Evolutionary conservation across 805 yeast species (phyloP).

Genomic region (Cyberlindnera maclurae): DNA sequence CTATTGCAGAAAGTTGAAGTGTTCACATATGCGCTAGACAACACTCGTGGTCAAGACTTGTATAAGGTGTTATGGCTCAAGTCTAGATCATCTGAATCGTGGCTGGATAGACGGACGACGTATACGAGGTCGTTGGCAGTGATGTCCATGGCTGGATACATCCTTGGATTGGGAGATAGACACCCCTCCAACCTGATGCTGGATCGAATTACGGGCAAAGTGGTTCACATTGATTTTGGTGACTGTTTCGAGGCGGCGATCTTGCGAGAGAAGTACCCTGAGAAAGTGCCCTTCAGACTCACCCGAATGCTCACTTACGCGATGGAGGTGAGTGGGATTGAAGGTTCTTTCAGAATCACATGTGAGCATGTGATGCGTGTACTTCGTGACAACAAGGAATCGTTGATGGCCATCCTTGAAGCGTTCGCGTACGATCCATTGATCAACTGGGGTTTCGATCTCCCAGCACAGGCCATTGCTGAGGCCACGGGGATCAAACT

Average conservation of each 20-base stretch:
- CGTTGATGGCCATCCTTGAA: slow-evolving; percentile 94
- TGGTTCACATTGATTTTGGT: slow-evolving; percentile 95
- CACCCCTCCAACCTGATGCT: slow-evolving; percentile 97
- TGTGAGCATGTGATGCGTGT: slow-evolving; percentile 97
- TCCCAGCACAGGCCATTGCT: slow-evolving; percentile 73
- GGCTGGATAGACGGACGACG: slow-evolving; percentile 96
- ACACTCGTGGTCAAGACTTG: slow-evolving; percentile 92
- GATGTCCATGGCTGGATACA: slow-evolving; percentile 98
- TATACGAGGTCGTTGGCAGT: slow-evolving; percentile 94
- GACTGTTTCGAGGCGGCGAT: slow-evolving; percentile 99
- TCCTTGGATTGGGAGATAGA: slow-evolving; percentile 93
- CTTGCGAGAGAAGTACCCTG: slow-evolving; percentile 93
- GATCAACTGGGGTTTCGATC: slow-evolving; percentile 97
- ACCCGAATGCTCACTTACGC: slow-evolving; percentile 97
- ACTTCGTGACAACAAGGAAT: slow-evolving; percentile 87
- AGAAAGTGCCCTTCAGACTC: slow-evolving; percentile 93
- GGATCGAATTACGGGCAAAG: slow-evolving; percentile 91
- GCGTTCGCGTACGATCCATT: slow-evolving; percentile 98
- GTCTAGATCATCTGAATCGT: slow-evolving; percentile 91
- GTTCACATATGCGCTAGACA: slow-evolving; percentile 90
- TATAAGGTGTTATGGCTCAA: slow-evolving; percentile 95
- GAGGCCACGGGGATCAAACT: slow-evolving; percentile 67
- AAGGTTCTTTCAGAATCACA: slow-evolving; percentile 93
- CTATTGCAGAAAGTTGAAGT: slow-evolving; percentile 91
- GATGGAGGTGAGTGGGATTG: slow-evolving; percentile 98